Evolutionary conservation across 2,329 filamentous ascomycete genomes (phyloP), one percentile per base, ranked within the genome.

Genomic region (Cercospora sp.): DNA sequence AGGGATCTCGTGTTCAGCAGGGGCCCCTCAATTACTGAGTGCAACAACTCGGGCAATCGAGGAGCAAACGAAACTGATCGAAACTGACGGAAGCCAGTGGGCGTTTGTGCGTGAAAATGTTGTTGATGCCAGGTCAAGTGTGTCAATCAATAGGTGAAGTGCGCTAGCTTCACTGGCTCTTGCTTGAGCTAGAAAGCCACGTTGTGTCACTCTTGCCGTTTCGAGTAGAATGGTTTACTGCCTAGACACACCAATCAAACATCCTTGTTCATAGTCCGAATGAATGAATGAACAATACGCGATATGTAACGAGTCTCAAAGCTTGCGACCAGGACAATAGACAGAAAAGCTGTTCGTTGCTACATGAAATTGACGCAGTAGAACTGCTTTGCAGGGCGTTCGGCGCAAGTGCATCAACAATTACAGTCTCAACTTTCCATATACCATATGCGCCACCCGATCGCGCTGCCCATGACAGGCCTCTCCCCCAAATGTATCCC

Each of bases 1-100:
- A 59, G 55, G 55, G 55, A 59, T 59, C 28, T 36, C 55, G 55
- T 30, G 55, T 59, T 59, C 31, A 23, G 55, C 55, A 59, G 55
- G 55, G 55, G 28, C 30, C 23, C 30, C 16, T 36, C 55, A 36
- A 20, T 33, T 12, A 59, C 28, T 18, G 55, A 59, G 55, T 13
- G 16, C 48, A 55, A 55, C 48, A 55, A 55, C 23, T 55, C 48
- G 23, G 48, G 48, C 48, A 28, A 55, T 55, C 48, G 23, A 55
- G 48, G 23, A 55, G 48, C 48, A 55, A 55, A 30, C 48, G 48
- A 55, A 28, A 28, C 23, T 13, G 12, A 55, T 55, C 23, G 48
- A 26, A 55, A 16, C 8, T n/a, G 23, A 55, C 20, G 23, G 23
- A 28, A n/a, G 20, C 23, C 48, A n/a, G 48, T 30, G 48, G 12